A percentile compares a stretch with the other conserved stretches of the same genome.
Conservation (phyloP, 2,329 filamentous ascomycete genomes). For the Bipolaris oryzae region DNA sequence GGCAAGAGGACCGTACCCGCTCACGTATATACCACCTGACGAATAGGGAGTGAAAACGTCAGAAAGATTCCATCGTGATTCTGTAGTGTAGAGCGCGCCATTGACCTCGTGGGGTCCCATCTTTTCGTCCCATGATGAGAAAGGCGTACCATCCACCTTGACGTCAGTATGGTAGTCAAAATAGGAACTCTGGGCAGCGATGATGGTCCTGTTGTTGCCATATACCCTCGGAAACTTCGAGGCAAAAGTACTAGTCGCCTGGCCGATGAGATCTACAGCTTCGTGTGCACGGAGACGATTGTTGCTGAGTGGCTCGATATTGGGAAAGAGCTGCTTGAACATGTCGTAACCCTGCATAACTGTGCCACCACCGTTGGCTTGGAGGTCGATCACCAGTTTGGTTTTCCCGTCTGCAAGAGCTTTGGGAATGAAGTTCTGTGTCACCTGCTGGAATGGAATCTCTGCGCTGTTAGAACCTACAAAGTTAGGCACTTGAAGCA, state of each 20-base stretch:
- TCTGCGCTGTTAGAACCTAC: conserved; percentile 31
- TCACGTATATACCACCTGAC: conserved; percentile 47
- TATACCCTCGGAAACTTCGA: conserved; percentile 39
- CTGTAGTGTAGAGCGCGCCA: conserved; percentile 50
- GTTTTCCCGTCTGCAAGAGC: conserved; percentile 60
- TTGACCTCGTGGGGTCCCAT: conserved; percentile 40
- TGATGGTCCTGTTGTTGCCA: conserved; percentile 47
- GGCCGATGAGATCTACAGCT: conserved; percentile 53
- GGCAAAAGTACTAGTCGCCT: conserved; percentile 46
- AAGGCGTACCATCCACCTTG: conserved; percentile 58
- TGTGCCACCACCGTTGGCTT: conserved; percentile 64
- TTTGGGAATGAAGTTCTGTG: conserved; percentile 50
- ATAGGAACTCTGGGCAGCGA: conserved; percentile 48
- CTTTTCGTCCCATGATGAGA: conserved; percentile 55
- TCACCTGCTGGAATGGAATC: conserved; percentile 48
- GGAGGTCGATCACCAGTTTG: conserved; percentile 66
- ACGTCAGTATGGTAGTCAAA: conserved; percentile 56
- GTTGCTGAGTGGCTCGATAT: conserved; percentile 57
- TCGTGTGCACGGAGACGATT: conserved; percentile 59
- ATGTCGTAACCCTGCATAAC: conserved; percentile 66
- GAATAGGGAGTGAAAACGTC: conserved; percentile 37
- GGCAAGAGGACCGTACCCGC: conserved; percentile 41
- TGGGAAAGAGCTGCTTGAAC: conserved; percentile 64
- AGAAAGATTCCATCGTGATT: conserved; percentile 45
- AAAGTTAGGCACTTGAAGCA: conserved; percentile 53